Evolutionary conservation across 352 stramenopile genomes (phyloP), one percentile per base, ranked within the genome.

Genomic region (Globisporangium radiosum): DNA sequence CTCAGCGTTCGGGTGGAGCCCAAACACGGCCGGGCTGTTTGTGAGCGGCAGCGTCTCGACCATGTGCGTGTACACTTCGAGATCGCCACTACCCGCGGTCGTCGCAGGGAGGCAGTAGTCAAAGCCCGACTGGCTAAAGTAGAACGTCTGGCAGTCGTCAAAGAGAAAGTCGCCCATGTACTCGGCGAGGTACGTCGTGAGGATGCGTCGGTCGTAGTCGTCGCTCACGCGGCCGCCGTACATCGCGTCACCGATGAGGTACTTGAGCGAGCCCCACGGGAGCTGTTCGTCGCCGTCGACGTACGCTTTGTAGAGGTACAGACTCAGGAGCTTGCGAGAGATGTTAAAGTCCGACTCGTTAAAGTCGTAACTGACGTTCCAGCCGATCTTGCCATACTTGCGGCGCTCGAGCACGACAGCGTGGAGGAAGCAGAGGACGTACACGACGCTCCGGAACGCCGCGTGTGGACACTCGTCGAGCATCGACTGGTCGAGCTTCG

Each of bases 121-220:
- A 61, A 94, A 97, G n/a, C 93, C 93, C 0, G 87, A 96, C 9
- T 81, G 78, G 47, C 82, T 96, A 62, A 98, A 98, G 75, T 81
- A 98, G 68, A 98, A 98, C 14, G 79, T 81, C 59, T 97, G 87
- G 60, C 83, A 97, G 56, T 97, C 84, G 61, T 98, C 92, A 51
- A 98, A 98, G 7, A 98, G 71, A 56, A 98, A 98, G 69, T 98
- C 94, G 47, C 94, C 94, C 94, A 98, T 98, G 77, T 98, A 98
- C 70, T 98, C 93, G 47, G 92, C 87, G 43, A 97, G 65, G 59
- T 96, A 96, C 7, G 92, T 98, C 11, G 81, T 88, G 52, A 98
- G 81, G 36, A 98, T 95, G n/a, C 95, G 87, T 15, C 95, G 87
- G 68, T 98, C 95, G 69, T 97, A 98, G 68, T 97, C 89, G 62